phyloP scores from a whole-genome alignment of 208 protist genomes.

The Trypanosoma lewisi region DNA sequence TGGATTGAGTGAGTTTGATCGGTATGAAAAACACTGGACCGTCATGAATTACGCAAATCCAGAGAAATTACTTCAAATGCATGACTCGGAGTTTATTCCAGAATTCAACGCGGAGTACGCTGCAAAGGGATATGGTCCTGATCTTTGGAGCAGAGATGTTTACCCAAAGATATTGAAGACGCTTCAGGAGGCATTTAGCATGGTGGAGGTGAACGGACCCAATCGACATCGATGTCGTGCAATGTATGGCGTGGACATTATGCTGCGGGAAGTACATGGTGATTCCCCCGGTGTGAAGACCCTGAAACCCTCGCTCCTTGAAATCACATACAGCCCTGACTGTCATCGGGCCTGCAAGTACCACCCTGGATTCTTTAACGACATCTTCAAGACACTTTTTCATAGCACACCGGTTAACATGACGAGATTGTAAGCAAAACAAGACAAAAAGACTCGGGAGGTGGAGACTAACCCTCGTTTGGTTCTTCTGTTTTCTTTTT shows the following conservation, averaged over 20 bases:
- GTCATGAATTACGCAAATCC: slow-evolving; percentile 37
- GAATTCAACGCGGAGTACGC: slow-evolving; percentile 35
- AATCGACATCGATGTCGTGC: slow-evolving; percentile 26
- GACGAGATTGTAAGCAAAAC: slow-evolving; percentile 32
- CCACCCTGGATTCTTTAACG: slow-evolving; percentile 29
- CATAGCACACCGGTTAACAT: slow-evolving; percentile 25
- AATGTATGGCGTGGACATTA: slow-evolving; percentile 34
- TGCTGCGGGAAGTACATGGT: slow-evolving; percentile 18
- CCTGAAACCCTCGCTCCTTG: slow-evolving; percentile 31
- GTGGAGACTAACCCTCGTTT: too few relatives aligned
- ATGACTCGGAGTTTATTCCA: slow-evolving; percentile 28
- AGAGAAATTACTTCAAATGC: slow-evolving; percentile 27
- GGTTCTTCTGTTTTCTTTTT: too few relatives aligned
- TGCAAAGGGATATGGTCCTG: slow-evolving; percentile 16
- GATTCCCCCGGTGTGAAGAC: not conserved
- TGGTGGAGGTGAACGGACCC: not conserved
- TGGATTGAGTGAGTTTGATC: slow-evolving; percentile 25
- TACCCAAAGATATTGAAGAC: slow-evolving; percentile 32
- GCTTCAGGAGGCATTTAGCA: slow-evolving; percentile 22
- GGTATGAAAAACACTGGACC: slow-evolving; percentile 36
- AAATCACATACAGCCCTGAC: slow-evolving; percentile 39
- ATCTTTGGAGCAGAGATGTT: slow-evolving; percentile 19
- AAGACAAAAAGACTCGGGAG: too few relatives aligned
- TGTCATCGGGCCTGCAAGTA: slow-evolving; percentile 33
- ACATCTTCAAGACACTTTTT: slow-evolving; percentile 37